Percentiles rank a stretch among this genome's conserved stretches.
These are phyloP conservation scores for Leishmania lainsoni DNA, from an alignment of 208 protist species.

Conservation along the genomic window DNA sequence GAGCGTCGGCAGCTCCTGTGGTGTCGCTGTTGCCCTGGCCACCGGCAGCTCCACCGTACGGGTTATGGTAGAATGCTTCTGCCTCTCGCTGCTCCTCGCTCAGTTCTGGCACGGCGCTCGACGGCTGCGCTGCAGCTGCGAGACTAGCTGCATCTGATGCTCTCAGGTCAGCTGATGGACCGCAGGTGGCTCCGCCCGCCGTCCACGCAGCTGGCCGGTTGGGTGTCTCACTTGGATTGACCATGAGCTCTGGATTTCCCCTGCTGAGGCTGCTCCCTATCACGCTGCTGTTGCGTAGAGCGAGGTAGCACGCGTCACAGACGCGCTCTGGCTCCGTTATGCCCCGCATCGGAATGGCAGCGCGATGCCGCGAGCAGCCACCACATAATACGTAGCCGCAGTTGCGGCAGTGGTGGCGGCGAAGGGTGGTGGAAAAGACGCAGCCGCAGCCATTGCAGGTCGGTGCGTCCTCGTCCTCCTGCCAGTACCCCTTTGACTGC, in stretches of 20 bases:
- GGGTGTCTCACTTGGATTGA: conserved; percentile 19
- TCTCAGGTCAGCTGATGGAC: neutral
- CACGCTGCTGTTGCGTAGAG: conserved; percentile 37
- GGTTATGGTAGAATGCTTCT: conserved; percentile 29
- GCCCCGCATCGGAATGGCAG: conserved; percentile 53
- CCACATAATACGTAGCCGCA: conserved; percentile 94
- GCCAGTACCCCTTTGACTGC: conserved; percentile 83
- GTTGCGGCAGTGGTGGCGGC: conserved; percentile 94
- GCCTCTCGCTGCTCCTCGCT: conserved; percentile 23
- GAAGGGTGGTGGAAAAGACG: conserved; percentile 70
- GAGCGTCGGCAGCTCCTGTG: neutral
- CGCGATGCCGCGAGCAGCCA: conserved; percentile 75
- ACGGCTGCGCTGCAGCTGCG: neutral
- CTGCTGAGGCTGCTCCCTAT: conserved; percentile 19
- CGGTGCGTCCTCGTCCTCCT: conserved; percentile 81
- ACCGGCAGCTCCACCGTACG: conserved; percentile 21
- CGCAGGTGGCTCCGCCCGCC: conserved; percentile 1
- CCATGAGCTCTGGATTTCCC: neutral
- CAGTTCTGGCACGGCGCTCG: neutral
- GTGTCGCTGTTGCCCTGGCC: neutral
- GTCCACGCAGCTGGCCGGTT: neutral
- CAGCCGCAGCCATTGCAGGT: conserved; percentile 78
- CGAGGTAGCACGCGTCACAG: conserved; percentile 72
- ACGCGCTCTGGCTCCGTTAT: conserved; percentile 64
- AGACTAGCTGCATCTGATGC: neutral